Evolutionary conservation across 495 filamentous ascomycete species (phyloP), one percentile per base, ranked within the genome.

Genomic region (Daldinia bambusicola): DNA sequence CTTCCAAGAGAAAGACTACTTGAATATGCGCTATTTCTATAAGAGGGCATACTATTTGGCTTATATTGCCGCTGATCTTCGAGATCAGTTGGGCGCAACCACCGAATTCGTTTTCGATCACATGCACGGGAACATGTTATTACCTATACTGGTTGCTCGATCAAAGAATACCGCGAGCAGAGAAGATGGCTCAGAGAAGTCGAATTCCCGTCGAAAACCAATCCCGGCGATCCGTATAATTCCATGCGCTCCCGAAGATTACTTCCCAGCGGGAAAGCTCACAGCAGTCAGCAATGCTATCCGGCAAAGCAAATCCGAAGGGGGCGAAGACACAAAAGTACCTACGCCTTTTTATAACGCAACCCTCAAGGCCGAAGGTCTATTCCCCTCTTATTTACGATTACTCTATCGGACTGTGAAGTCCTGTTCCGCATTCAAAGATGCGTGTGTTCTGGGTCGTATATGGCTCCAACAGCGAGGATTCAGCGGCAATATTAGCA

Each of bases 1-100:
- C 2, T 93, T 98, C 67, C 92, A 97, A 75, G 91, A 94, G 57
- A 98, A 99, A 78, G 95, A 99, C 80, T 98, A 94, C 77, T 84
- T 94, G 51, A 93, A 98, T 74, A 86, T 94, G 80, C 87, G 95
- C 67, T 99, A 95, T 78, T 98, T 98, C 74, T 90, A 98, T 80
- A 97, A 98, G 77, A 82, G 95, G 61, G 93, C 95, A 4, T 98
- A 93, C 74, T 98, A 97, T 69, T 79, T 99, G 31, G 92, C 94
- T 38, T 91, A 89, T 68, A 77, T 98, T 63, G 89, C 92, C 2
- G 87, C 87, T 32, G 86, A 85, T 5, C 82, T 99, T 20, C 87
- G 87, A 61, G 83, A 87, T 30, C 78, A 84, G 0, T 77, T 88
- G 31, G 82, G 80, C 9, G 71, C 84, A 6, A 80, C 79, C 1